phyloP scores from a whole-genome alignment of 495 filamentous ascomycete genomes.

The Trichoderma virens region DNA sequence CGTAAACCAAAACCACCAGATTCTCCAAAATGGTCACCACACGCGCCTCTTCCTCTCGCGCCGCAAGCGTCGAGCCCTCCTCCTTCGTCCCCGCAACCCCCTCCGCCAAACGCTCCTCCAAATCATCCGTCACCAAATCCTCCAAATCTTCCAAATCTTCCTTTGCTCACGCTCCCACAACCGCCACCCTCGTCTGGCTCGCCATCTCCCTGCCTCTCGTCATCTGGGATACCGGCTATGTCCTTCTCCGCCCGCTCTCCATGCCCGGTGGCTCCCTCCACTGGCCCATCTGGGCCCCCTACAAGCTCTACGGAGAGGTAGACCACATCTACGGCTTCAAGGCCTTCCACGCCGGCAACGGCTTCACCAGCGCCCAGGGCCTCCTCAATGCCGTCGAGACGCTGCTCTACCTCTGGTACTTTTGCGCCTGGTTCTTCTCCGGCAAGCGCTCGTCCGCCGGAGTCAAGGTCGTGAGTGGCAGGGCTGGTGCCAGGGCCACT shows the following conservation, averaged over 20 bases:
- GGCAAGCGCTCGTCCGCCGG: constrained; percentile 29
- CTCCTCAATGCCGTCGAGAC: constrained; percentile 69
- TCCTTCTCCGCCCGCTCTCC: constrained; percentile 70
- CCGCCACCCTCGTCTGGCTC: constrained; percentile 64
- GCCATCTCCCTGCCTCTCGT: constrained; percentile 71
- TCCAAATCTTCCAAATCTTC: not conserved
- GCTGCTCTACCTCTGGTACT: constrained; percentile 60
- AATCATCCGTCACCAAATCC: not conserved
- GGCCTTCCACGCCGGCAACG: constrained; percentile 60
- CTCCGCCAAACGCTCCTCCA: not conserved
- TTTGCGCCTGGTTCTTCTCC: constrained; percentile 46
- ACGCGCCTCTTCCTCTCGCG: constrained; percentile 9
- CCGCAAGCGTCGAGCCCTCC: constrained; percentile 1
- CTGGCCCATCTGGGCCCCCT: constrained; percentile 68
- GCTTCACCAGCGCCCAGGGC: constrained; percentile 75
- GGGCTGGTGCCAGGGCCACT: constrained; percentile 53
- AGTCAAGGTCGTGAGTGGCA: constrained; percentile 36
- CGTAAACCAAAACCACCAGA: not conserved
- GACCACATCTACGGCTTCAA: constrained; percentile 84
- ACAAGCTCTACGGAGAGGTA: constrained; percentile 71
- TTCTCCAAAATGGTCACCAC: constrained; percentile 11
- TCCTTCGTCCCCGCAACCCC: constrained; percentile 2
- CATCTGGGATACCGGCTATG: constrained; percentile 76
- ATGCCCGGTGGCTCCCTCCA: constrained; percentile 77
- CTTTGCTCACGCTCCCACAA: constrained; percentile 52